Conservation (phyloP, 73 alveolate species). For the Paramecium octaurelia region DNA sequence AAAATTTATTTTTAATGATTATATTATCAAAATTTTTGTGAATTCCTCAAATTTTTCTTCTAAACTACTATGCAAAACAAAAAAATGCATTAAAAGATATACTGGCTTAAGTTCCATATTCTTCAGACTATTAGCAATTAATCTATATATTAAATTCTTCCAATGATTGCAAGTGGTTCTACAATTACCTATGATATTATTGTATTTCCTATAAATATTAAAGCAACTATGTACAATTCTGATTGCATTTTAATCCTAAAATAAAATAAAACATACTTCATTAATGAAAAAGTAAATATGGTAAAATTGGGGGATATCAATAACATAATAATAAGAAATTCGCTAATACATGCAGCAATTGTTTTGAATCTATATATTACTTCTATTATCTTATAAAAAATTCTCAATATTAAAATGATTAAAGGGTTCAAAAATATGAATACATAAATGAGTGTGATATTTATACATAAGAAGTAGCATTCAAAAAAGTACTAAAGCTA, state of each 20-base stretch:
- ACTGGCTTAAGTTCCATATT: neutral
- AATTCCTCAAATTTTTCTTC: neutral
- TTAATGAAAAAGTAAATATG: neutral
- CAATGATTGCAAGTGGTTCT: neutral
- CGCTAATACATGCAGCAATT: neutral
- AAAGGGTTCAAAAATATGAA: neutral
- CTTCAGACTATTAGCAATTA: neutral
- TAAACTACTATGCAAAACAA: neutral
- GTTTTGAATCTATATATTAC: neutral
- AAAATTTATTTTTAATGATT: too few relatives aligned
- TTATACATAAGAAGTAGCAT: neutral
- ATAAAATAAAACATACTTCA: neutral
- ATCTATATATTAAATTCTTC: neutral
- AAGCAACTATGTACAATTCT: neutral
- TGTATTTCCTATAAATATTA: neutral
- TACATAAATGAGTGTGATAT: neutral
- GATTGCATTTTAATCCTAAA: too few relatives aligned
- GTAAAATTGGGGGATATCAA: neutral
- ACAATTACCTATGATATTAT: neutral
- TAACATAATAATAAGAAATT: neutral
- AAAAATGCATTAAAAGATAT: neutral
- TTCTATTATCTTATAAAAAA: neutral
- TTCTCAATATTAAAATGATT: neutral
- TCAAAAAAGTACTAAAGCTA: neutral
- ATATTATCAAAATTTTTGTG: neutral